Evolutionary conservation across 306 rosid genomes (phyloP).

Genomic region (Mimosa bimucronata): DNA sequence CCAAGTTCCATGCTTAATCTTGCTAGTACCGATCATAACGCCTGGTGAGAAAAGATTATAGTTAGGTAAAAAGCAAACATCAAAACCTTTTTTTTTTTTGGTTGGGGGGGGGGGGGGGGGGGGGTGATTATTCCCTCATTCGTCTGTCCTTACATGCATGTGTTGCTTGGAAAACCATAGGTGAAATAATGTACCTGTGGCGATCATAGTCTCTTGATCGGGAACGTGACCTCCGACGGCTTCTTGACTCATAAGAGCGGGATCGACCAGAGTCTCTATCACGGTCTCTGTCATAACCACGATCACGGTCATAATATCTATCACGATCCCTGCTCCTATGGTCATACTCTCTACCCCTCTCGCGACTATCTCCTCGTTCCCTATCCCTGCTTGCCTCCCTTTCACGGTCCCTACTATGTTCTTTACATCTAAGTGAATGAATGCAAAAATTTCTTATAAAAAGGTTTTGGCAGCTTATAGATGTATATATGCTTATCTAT

Average conservation of each 20-base stretch:
- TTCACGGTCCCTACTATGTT: conserved; percentile 78
- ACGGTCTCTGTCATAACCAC: conserved; percentile 74
- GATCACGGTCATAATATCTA: conserved; percentile 81
- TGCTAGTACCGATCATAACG: conserved; percentile 78
- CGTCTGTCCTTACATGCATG: not conserved
- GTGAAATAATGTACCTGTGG: conserved; percentile 56
- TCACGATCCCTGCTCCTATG: conserved; percentile 90
- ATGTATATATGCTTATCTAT: not conserved
- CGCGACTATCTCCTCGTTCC: conserved; percentile 74
- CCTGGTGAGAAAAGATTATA: conserved; percentile 50
- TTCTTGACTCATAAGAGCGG: conserved; percentile 73
- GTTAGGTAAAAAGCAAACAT: not conserved
- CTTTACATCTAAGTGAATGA: conserved; percentile 63
- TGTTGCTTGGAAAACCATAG: too few relatives aligned
- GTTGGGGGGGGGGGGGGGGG: too few relatives aligned
- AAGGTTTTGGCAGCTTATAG: conserved; percentile 2
- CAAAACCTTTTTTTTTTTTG: not conserved
- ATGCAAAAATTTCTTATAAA: conserved; percentile 1
- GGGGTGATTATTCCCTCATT: too few relatives aligned
- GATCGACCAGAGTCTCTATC: conserved; percentile 72
- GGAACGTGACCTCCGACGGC: conserved; percentile 82
- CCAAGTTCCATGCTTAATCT: conserved; percentile 34
- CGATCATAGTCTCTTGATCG: conserved; percentile 94
- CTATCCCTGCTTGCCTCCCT: conserved; percentile 80
- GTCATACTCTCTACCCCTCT: conserved; percentile 73